Evolutionary conservation across 2,329 filamentous ascomycete genomes (phyloP), one percentile per base, ranked within the genome.

Genomic region (Fusarium torreyae): DNA sequence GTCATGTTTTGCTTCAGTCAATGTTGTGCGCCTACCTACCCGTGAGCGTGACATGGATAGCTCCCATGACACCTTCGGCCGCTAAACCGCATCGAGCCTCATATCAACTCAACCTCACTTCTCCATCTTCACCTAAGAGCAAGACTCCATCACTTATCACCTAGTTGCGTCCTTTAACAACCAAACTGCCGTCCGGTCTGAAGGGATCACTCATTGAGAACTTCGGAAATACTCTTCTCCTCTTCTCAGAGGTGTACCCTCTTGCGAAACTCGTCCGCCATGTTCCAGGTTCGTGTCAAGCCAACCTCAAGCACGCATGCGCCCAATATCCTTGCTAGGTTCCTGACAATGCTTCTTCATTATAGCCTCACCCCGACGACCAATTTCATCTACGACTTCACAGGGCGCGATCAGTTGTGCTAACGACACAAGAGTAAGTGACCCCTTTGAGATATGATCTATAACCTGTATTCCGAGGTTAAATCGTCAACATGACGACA

Each of bases 371-470:
- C 76, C 91, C 90, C 40, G 88, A 90, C 77, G 90, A 94, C 77
- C 87, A 88, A 67, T 92, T 97, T 77, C 92, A 89, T 68, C 85
- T 97, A 51, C 92, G 94, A 66, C 85, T 92, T 68, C 94, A 97
- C 81, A 90, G 94, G 55, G 94, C 94, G 44, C 89, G 92, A 65
- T 94, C 92, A 24, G 92, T 97, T 33, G 85, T 96, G 24, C 86
- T 98, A 63, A 97, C 94, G 6, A 85, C 89, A 24, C 86, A 92
- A 72, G 95, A 98, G 86, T 88, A 78, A 81, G 85, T 81, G 28
- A 18, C n/a, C 36, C 26, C 42, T 48, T 46, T 22, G 24, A 36
- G 34, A 54, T 42, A 45, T 40, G 40, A 36, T 39, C 53, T 51
- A 10, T 36, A 38, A 34, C 20, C 33, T 24, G 34, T 7, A 43